These are phyloP conservation scores for Tardiomyces digboiensis DNA, from an alignment of 1,139 yeast species.

Conservation along the genomic window DNA sequence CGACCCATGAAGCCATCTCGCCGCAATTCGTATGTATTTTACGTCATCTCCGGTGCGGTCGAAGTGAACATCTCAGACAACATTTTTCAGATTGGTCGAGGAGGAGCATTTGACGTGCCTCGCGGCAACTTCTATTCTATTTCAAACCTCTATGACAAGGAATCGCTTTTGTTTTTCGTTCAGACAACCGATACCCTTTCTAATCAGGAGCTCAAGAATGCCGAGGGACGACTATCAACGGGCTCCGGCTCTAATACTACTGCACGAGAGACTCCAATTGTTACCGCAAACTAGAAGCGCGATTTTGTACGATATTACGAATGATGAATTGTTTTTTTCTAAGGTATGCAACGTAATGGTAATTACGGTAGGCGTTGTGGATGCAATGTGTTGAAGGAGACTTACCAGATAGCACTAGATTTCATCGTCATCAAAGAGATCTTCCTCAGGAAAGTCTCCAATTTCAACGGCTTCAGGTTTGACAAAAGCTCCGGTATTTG, in stretches of 20 bases:
- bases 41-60: conserved; percentile 59
- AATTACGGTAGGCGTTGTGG: no score
- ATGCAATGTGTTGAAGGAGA: not conserved
- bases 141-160: conserved; percentile 43
- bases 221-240: no score
- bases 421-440: conserved; percentile 20
- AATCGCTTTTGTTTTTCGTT: conserved; percentile 65
- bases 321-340: conserved; percentile 5
- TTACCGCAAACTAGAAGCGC: not conserved
- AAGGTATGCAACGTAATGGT: not conserved
- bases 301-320: conserved; percentile 26
- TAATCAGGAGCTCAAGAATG: not conserved
- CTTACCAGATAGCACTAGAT: not conserved
- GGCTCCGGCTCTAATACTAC: no score
- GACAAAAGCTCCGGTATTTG: conserved; percentile 43
- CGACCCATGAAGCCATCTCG: conserved; percentile 58
- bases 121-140: conserved; percentile 61
- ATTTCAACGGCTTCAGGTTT: conserved; percentile 27
- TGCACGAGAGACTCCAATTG: not conserved
- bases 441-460: conserved; percentile 28
- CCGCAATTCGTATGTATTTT: conserved; percentile 63
- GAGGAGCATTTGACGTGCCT: conserved; percentile 79
- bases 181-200: conserved; percentile 34
- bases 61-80: conserved; percentile 58
- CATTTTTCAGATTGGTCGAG: conserved; percentile 53